Evolutionary conservation across 345 rosid genomes (phyloP).

Genomic region (Citrus cavaleriei): DNA sequence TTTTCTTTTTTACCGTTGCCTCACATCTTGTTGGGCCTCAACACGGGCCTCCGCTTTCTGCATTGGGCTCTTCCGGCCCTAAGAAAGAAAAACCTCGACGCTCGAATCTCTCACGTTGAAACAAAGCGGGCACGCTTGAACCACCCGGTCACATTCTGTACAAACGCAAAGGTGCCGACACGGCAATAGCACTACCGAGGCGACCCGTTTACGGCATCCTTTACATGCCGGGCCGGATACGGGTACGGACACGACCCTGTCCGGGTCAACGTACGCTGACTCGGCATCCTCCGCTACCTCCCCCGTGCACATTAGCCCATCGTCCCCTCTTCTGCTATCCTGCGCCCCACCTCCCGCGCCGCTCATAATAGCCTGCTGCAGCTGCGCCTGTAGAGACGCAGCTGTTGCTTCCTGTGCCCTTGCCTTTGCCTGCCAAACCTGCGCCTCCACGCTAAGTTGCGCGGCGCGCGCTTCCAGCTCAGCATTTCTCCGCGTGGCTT

Average conservation of each 20-base stretch:
- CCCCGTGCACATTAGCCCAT: constrained; percentile 18
- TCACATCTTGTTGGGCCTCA: not conserved
- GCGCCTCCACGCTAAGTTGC: constrained; percentile 70
- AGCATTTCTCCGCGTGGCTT: constrained; percentile 63
- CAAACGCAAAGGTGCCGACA: constrained; percentile 88
- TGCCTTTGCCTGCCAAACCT: constrained; percentile 87
- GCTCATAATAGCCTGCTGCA: constrained; percentile 57
- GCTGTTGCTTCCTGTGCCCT: constrained; percentile 75
- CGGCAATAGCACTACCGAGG: constrained; percentile 79
- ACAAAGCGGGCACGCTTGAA: constrained; percentile 76
- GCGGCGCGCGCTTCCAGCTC: constrained; percentile 87
- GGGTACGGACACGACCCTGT: constrained; percentile 28
- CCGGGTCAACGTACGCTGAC: constrained; percentile 81
- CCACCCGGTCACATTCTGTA: constrained; percentile 60
- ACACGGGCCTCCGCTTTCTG: not conserved
- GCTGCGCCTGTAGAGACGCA: constrained; percentile 67
- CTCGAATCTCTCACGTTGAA: constrained; percentile 54
- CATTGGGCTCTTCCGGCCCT: constrained; percentile 13
- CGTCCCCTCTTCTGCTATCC: constrained; percentile 42
- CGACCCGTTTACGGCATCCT: constrained; percentile 50
- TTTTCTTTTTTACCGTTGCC: not conserved
- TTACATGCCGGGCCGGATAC: constrained; percentile 51
- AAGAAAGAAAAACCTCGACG: constrained; percentile 71
- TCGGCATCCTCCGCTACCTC: constrained; percentile 79
- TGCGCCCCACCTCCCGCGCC: constrained; percentile 31